Evolutionary conservation across 2,329 filamentous ascomycete species (phyloP), one percentile per base, ranked within the genome.

Genomic region (Calonectria naviculata): DNA sequence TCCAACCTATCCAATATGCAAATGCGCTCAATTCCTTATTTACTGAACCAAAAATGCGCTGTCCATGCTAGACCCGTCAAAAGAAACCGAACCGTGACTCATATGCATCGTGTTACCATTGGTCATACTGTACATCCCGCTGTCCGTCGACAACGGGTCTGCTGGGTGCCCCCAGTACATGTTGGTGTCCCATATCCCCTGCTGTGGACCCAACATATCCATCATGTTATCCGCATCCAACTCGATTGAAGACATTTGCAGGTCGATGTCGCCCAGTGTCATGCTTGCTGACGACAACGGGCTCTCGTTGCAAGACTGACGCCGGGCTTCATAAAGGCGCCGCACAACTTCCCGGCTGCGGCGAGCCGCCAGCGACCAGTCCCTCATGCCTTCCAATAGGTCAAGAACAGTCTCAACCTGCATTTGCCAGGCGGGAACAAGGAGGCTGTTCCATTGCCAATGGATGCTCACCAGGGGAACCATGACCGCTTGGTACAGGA

Each of bases 401-500:
- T 89, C 87, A 8, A 92, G 86, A 38, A 90, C 86, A 2, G 87
- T 87, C 75, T 91, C 89, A 62, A 91, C 88, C 79, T 90, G 89
- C 74, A 85, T 85, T 74, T 88, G 87, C 87, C 89, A 91, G 73
- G 87, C 85, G 15, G 83, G 78, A 24, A 88, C 85, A 38, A 83
- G 83, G 12, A 86, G 84, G 77, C 83, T 86, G 69, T 85, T 84
- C 82, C 84, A 86, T 79, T 94, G 92, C 86, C 90, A 93, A 80
- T 95, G 94, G 15, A 95, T 86, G 26, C 90, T 93, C 13, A 96
- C 89, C 1, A 96, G 87, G 0, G 93, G 93, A 10, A 95, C 91
- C 91, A 95, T 94, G 73, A 90, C 91, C 0, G 93, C 93, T 81
- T 95, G 93, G 83, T 94, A 95, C 70, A 94, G 88, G 82, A 95